Conservation (phyloP, 345 rosid species). For the Xanthoceras sorbifolium region DNA sequence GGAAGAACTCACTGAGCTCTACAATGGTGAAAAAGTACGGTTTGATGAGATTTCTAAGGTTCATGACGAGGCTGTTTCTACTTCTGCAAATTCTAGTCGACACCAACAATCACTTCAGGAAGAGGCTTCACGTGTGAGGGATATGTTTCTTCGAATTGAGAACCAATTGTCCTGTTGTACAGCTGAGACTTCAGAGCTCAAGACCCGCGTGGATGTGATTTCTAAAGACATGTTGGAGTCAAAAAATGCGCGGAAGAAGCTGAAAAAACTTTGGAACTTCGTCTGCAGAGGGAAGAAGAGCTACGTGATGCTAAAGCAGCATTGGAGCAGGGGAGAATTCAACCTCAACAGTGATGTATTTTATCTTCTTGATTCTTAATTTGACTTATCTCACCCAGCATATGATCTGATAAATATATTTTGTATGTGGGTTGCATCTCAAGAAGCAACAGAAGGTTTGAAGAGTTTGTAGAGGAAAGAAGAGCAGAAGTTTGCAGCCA, state of each 20-base stretch:
- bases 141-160: slow-evolving; percentile 30
- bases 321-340: slow-evolving; percentile 27
- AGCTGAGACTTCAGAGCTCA: slow-evolving; percentile 35
- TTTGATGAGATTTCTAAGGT: slow-evolving; percentile 35
- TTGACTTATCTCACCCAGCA: background rate
- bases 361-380: background rate
- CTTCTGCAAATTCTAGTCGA: slow-evolving; percentile 22
- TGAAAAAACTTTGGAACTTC: slow-evolving; percentile 18
- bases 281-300: slow-evolving; percentile 21
- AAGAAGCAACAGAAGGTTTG: background rate
- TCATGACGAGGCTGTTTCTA: slow-evolving; percentile 32
- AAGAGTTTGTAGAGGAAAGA: background rate
- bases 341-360: slow-evolving; percentile 15
- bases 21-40: slow-evolving; percentile 23
- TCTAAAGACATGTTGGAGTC: slow-evolving; percentile 28
- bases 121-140: slow-evolving; percentile 29
- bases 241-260: slow-evolving; percentile 32
- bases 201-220: slow-evolving; percentile 20
- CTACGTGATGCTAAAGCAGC: slow-evolving; percentile 26
- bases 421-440: background rate
- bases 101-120: slow-evolving; percentile 26
- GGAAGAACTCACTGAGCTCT: slow-evolving; percentile 29
- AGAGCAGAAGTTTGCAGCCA: background rate
- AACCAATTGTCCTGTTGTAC: slow-evolving; percentile 33
- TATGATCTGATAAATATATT: background rate